These are phyloP conservation scores for Pichia membranifaciens DNA, from an alignment of 805 yeast genomes.

Conservation along the genomic window DNA sequence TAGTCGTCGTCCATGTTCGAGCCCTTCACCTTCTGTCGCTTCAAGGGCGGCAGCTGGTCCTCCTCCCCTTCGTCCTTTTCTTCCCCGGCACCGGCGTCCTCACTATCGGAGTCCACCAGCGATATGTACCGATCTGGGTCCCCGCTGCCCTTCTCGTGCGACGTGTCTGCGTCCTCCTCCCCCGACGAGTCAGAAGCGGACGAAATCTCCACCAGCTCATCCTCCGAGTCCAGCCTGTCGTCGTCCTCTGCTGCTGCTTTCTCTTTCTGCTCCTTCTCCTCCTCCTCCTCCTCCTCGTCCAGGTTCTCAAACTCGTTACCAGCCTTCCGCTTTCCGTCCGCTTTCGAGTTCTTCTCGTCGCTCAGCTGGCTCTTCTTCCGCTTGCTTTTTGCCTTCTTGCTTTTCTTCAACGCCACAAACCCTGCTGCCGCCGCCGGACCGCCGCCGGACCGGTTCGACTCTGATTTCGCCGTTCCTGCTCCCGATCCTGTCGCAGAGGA, in stretches of 20 bases:
- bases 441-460: no score
- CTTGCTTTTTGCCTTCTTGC: slow-evolving; percentile 10
- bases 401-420: slow-evolving; percentile 4
- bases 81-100: not conserved
- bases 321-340: not conserved
- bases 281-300: not conserved
- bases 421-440: not conserved
- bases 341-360: slow-evolving; percentile 4
- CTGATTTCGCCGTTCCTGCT: no score
- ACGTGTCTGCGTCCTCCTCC: slow-evolving; percentile 5
- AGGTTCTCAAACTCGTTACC: slow-evolving; percentile 1
- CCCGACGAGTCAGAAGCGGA: not conserved
- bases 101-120: slow-evolving; percentile 1
- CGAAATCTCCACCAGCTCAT: slow-evolving; percentile 4
- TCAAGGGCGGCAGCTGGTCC: slow-evolving; percentile 8
- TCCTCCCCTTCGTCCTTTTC: slow-evolving; percentile 1
- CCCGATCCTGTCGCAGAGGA: no score
- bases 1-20: slow-evolving; percentile 44
- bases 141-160: not conserved
- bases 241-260: no score
- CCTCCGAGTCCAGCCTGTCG: not conserved
- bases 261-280: no score
- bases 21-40: slow-evolving; percentile 26
- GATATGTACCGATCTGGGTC: slow-evolving; percentile 3
- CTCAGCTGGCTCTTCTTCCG: slow-evolving; percentile 3